Evolutionary conservation across 371 early-diverging fungal species (phyloP).

Genomic region (Choanephora cucurbitarum): DNA sequence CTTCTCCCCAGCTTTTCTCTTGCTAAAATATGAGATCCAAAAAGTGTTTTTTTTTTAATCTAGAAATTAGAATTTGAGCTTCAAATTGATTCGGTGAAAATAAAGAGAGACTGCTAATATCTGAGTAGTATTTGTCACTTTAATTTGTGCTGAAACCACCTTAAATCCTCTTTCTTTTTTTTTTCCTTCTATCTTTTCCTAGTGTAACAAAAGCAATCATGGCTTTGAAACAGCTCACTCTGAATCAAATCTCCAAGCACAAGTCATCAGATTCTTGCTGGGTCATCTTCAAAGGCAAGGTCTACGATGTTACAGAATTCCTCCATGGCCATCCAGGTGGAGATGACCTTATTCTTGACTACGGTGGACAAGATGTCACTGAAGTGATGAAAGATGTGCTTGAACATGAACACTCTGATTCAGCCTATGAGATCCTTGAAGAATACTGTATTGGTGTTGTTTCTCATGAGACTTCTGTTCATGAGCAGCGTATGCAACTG

Average conservation of each 20-base stretch:
- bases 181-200: conserved; percentile 2
- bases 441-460: conserved; percentile 79
- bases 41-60: no score
- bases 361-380: conserved; percentile 72
- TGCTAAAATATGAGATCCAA: no score
- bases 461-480: conserved; percentile 28
- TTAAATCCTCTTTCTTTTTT: conserved; percentile 1
- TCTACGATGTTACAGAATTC: conserved; percentile 89
- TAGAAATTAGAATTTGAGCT: no score
- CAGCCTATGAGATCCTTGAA: conserved; percentile 82
- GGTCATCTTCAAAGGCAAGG: conserved; percentile 71
- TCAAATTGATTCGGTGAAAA: no score
- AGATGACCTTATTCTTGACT: conserved; percentile 72
- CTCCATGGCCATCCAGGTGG: conserved; percentile 83
- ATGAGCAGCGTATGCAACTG: conserved; percentile 31
- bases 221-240: conserved; percentile 12
- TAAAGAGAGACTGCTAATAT: no score
- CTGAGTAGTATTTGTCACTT: no score
- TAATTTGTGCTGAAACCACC: no score
- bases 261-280: conserved; percentile 50
- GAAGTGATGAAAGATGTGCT: conserved; percentile 71
- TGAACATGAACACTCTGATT: conserved; percentile 83
- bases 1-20: no score
- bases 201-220: neutral
- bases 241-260: conserved; percentile 21